Conservation (phyloP, 768 basidiomycete genomes). For the Cyclocybe cylindracea region DNA sequence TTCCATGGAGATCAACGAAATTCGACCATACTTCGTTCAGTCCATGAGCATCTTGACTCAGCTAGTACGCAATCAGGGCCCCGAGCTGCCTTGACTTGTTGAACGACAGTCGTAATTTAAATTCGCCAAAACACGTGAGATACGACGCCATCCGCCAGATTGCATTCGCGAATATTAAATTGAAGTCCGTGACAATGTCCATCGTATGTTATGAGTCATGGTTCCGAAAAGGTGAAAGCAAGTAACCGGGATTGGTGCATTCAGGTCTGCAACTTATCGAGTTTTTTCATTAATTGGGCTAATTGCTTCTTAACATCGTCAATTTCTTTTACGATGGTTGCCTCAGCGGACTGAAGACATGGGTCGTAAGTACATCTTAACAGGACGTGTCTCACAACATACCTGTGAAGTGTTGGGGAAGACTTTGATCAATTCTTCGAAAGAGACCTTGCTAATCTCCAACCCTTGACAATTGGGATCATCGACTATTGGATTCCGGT, state of each 20-base stretch:
- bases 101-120: not conserved
- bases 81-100: conserved; percentile 14
- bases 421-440: conserved; percentile 64
- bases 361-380: not conserved
- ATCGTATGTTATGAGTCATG: not conserved
- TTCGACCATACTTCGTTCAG: conserved; percentile 84
- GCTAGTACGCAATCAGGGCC: conserved; percentile 38
- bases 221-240: too few relatives aligned
- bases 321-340: conserved; percentile 66
- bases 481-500: conserved; percentile 62
- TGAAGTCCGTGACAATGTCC: not conserved
- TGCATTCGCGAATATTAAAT: too few relatives aligned
- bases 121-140: too few relatives aligned
- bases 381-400: conserved; percentile 23
- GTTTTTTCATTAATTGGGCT: conserved; percentile 34
- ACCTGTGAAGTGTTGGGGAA: conserved; percentile 79
- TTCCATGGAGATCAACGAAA: conserved; percentile 93
- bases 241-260: not conserved
- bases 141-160: too few relatives aligned
- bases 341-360: conserved; percentile 63
- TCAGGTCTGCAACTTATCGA: conserved; percentile 27
- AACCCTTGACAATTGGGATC: conserved; percentile 54
- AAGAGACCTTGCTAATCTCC: conserved; percentile 70
- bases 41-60: conserved; percentile 76
- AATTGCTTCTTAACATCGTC: conserved; percentile 52